Evolutionary conservation across 371 early-diverging fungal genomes (phyloP).

Genomic region (Apophysomyces elegans): DNA sequence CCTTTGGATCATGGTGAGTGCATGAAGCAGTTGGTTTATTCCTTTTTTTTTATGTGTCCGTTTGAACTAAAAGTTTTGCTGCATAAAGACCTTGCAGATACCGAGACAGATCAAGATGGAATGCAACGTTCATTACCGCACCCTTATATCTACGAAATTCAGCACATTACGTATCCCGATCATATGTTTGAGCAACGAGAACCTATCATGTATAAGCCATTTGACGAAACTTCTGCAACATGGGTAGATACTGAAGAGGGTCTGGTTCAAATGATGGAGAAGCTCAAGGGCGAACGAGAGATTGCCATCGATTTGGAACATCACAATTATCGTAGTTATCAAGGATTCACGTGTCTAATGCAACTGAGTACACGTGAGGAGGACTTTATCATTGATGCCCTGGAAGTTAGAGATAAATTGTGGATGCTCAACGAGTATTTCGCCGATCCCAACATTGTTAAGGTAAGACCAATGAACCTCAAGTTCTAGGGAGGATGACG

Average conservation of each 20-base stretch:
- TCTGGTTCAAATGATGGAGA: slow-evolving; percentile 63
- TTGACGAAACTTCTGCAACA: slow-evolving; percentile 62
- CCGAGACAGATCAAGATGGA: slow-evolving; percentile 5
- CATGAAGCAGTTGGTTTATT: neutral
- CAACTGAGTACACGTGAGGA: slow-evolving; percentile 90
- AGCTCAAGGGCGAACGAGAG: slow-evolving; percentile 66
- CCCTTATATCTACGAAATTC: slow-evolving; percentile 94
- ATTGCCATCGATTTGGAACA: slow-evolving; percentile 96
- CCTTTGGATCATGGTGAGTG: slow-evolving; percentile 72
- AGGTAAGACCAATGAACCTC: slow-evolving; percentile 55
- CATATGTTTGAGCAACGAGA: slow-evolving; percentile 65
- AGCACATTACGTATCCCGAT: slow-evolving; percentile 74
- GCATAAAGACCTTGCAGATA: neutral
- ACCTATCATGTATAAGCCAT: slow-evolving; percentile 61
- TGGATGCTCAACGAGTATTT: slow-evolving; percentile 82
- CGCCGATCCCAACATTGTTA: slow-evolving; percentile 87
- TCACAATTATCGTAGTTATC: slow-evolving; percentile 92
- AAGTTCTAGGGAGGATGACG: neutral
- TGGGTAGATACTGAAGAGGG: slow-evolving; percentile 79
- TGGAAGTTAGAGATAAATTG: slow-evolving; percentile 80
- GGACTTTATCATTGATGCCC: slow-evolving; percentile 92
- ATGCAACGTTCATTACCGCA: slow-evolving; percentile 63
- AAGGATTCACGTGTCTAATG: slow-evolving; percentile 94
- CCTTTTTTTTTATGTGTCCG: too few species aligned
- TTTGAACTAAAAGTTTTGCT: too few species aligned